Base-by-base conservation (phyloP, 371 early-diverging fungal genomes). In the Mortierella sp. region DNA sequence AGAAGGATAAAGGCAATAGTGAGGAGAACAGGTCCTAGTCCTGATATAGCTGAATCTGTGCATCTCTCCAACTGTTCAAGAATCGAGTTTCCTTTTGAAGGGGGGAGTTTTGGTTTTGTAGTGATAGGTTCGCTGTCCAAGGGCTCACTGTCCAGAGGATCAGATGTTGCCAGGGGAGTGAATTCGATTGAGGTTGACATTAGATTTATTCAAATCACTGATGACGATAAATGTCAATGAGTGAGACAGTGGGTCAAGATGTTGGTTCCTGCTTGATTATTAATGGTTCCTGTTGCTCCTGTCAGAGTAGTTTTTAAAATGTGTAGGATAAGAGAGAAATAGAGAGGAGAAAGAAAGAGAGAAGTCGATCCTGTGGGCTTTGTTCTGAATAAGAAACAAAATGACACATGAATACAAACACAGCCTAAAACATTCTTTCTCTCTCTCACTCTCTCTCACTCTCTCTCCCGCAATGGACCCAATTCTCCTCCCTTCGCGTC, bases 11-110 rank as follows among this genome's bases (percentile, higher is more conserved):
- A 75, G 12, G 88, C 90, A 60, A 88, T 73, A 17, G 58, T 75
- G 47, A 90, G 86, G 58, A 90, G 86, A 37, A 88, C 45, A 7
- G 90, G 90, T 1, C 90, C 90, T 17, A 87, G 84, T 42, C 85
- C 84, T 51, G 79, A 82, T 34, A 89, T 84, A 54, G 89, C 87
- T 37, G 75, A 77, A 68, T 89, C 90, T 32, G 88, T 83, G 8
- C 75, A 12, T 6, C 54, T 43, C 23, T 81, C 82, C 22, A 79
- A 42, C 19, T 49, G 61, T 2, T 51, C 64, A 9, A 68, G 60
- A 28, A 74, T 31, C 0, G 67, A 29, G 34, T 42, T 49, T 13
- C 22, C 31, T 29, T 61, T 67, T 17, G 35, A n/a, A 2, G 26
- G 43, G 32, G 3, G 62, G n/a, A 47, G 45, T 32, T 13, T 23